Base-by-base conservation (phyloP, 441 rosid species). In the Omphalea diandra region DNA sequence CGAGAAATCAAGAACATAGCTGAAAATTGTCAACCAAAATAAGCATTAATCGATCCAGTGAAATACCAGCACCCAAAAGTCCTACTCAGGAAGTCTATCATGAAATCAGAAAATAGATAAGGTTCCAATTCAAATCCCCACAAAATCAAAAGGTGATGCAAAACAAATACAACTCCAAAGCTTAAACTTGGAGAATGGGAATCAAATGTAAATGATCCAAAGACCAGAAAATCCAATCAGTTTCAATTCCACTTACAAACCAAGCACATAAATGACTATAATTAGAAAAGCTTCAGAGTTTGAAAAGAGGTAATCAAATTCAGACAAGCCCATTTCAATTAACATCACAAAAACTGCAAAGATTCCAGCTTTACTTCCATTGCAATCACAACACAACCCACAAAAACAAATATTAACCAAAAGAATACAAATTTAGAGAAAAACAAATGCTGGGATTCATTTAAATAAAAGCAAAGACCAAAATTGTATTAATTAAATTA, bases 221-320 rank as follows among this genome's bases (percentile, higher is more conserved):
- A 22, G 3, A 22, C 18, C 27, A 22, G 4, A 6, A 40, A 61
- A 40, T 0, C 26, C 12, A 50, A 50, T 27, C 8, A 61, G 40
- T 38, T 20, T 22, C 46, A 60, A 36, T 38, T 3, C 18, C 31
- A 38, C 2, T 20, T 5, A n/a, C n/a, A n/a, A n/a, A n/a, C n/a
- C n/a, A 33, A 36, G 20, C 17, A 49, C 8, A 49, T 17, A 49
- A 43, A 43, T 9, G 14, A 43, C 4, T 43, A n/a, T n/a, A n/a
- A n/a, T 15, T 40, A 22, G 2, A 58, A 60, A 60, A 38, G 65
- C 65, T 62, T 24, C 49, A 62, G 26, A 62, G 5, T 62, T 41
- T 15, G 22, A 62, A 62, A n/a, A 41, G 8, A 26, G 11, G 18
- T 41, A 40, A 60, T 4, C 65, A 38, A 62, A 26, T 35, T 43